Evolutionary conservation across 2,329 filamentous ascomycete species (phyloP), one percentile per base, ranked within the genome.

Genomic region (Trichoderma endophyticum): DNA sequence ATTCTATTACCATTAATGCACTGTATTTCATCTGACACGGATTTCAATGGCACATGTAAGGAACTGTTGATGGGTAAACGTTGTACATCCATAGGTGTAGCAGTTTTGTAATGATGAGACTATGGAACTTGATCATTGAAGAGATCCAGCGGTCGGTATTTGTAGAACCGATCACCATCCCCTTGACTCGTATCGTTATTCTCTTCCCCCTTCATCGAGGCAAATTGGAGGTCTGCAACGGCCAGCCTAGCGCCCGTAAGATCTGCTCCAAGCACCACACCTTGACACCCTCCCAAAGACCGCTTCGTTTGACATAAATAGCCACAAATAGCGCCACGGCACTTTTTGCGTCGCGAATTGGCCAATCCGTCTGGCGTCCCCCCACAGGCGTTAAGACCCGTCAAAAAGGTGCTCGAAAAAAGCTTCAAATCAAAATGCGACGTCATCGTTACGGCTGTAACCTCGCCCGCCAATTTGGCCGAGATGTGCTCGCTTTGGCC

Each of bases 391-490:
- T 39, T 21, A 54, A 70, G 57, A 62, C 57, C 66, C 66, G 66
- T 70, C 57, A 36, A 62, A 60, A 64, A 24, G 18, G 39, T 43
- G 39, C 39, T 30, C 32, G 56, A 63, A n/a, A 32, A 63, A 21
- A 43, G 68, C 54, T 71, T 59, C 57, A 48, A 56, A 30, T 51
- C n/a, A 57, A 7, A 64, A 63, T 51, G 69, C 69, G 61, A 71
- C 69, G 69, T 71, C 69, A 71, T 71, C 69, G 69, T 66, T 51
- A 63, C 68, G 59, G 68, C 62, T 65, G 69, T 60, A 59, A 66
- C 54, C 62, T 56, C 61, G 34, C n/a, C 69, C 28, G 36, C 61
- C 43, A 66, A 65, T 65, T 71, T 71, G 69, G 69, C 69, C 62
- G 69, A 59, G 62, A 65, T 59, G 61, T 59, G 61, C 61, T 64